A percentile compares a stretch with the other conserved stretches of the same genome.
These are phyloP conservation scores for Trichoderma sp. DNA, from an alignment of 2,329 filamentous ascomycete species.

Conservation along the genomic window DNA sequence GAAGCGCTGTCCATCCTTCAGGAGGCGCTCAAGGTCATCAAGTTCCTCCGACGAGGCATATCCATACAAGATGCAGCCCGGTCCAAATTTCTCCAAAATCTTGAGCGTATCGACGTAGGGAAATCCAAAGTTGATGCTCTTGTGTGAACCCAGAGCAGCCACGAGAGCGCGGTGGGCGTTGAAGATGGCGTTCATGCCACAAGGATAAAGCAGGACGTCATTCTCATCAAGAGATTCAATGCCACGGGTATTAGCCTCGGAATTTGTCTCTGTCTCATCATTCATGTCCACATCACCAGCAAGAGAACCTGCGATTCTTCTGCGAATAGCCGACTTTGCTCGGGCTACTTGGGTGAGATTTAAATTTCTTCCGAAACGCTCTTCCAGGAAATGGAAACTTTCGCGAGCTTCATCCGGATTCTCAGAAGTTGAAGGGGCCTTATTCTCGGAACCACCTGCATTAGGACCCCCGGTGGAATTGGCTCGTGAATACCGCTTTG, in stretches of 20 bases:
- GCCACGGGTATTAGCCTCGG: slow-evolving; percentile 49
- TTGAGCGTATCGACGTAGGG: slow-evolving; percentile 97
- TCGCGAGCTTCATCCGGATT: slow-evolving; percentile 53
- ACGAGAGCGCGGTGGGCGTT: slow-evolving; percentile 76
- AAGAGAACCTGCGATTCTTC: slow-evolving; percentile 84
- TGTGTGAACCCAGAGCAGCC: slow-evolving; percentile 58
- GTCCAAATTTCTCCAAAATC: slow-evolving; percentile 89
- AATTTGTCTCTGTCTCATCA: slow-evolving; percentile 22
- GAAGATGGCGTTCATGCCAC: slow-evolving; percentile 95
- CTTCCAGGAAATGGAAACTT: slow-evolving; percentile 80
- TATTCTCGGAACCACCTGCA: not conserved
- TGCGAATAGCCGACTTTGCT: slow-evolving; percentile 80
- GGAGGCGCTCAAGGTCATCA: slow-evolving; percentile 73
- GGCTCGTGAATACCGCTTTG: slow-evolving; percentile 71
- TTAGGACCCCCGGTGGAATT: slow-evolving; percentile 34
- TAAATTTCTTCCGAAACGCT: slow-evolving; percentile 89
- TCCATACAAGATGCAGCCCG: slow-evolving; percentile 85
- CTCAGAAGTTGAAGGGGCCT: slow-evolving; percentile 21
- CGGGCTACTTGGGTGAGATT: slow-evolving; percentile 74
- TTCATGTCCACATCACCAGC: slow-evolving; percentile 62
- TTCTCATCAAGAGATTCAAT: slow-evolving; percentile 70
- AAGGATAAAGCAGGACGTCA: slow-evolving; percentile 85
- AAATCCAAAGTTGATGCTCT: slow-evolving; percentile 93
- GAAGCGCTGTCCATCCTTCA: slow-evolving; percentile 71
- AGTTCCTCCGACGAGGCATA: slow-evolving; percentile 73